A percentile compares a stretch with the other conserved stretches of the same genome.
Conservation (phyloP, 139 green algal genomes). For the Chara braunii region DNA sequence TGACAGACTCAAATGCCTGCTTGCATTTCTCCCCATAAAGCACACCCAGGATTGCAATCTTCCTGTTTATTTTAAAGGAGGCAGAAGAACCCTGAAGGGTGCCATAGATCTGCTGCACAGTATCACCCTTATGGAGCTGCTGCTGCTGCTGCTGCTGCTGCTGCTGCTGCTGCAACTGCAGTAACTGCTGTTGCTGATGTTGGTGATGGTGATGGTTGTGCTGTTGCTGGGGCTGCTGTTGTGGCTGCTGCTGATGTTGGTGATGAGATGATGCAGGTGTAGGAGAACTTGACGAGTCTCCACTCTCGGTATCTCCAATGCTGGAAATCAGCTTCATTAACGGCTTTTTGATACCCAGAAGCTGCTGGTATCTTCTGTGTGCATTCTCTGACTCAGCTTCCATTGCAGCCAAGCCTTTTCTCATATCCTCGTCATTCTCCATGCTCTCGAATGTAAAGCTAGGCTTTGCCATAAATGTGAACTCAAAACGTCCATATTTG, state of each 20-base stretch:
- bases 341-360: conserved; percentile 39
- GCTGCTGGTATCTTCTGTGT: conserved; percentile 40
- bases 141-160: conserved; percentile 4
- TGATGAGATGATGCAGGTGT: not conserved
- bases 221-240: not conserved
- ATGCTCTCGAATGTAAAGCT: conserved; percentile 37
- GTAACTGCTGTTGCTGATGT: not conserved
- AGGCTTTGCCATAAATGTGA: conserved; percentile 31
- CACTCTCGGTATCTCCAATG: conserved; percentile 23
- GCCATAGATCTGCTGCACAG: conserved; percentile 25
- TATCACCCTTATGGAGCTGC: conserved; percentile 1
- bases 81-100: conserved; percentile 26
- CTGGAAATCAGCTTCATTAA: conserved; percentile 32
- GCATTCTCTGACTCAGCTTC: conserved; percentile 39
- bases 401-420: conserved; percentile 26
- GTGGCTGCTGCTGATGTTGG: not conserved
- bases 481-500: conserved; percentile 47
- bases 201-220: not conserved
- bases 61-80: conserved; percentile 40
- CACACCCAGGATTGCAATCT: conserved; percentile 41
- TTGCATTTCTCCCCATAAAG: conserved; percentile 52
- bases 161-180: not conserved
- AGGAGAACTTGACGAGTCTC: no score
- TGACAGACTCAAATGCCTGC: conserved; percentile 29
- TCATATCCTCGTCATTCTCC: conserved; percentile 33